Evolutionary conservation across 306 rosid species (phyloP), one percentile per base, ranked within the genome.

Genomic region (Ziziphus jujuba): DNA sequence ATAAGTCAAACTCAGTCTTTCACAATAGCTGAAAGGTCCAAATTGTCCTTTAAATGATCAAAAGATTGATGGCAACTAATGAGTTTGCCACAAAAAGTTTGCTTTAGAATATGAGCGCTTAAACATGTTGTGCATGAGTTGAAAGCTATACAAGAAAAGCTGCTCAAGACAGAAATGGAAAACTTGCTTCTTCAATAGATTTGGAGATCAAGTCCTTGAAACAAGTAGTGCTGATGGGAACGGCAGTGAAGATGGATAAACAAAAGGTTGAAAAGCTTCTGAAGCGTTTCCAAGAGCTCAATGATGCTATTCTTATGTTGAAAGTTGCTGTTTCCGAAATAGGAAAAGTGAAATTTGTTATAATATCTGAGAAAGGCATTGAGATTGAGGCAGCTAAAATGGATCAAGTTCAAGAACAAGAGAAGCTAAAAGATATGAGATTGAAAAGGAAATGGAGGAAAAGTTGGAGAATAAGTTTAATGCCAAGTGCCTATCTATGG

Each of bases 151-250:
- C 79, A 84, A 68, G 79, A 43, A 47, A 86, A 88, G 72, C 78
- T 86, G 33, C 82, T 86, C 45, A 70, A 73, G 53, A 69, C 76
- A 73, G 96, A 88, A 76, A 71, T 79, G 16, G 87, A 89, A n/a
- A n/a, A 66, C 78, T 89, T 52, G 81, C 50, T 50, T 71, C 74
- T 13, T 78, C 82, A n/a, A 80, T 80, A 77, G 85, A 84, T 66
- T 72, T 80, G 5, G 87, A 87, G 81, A 13, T 72, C 17, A 66
- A 85, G 1, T 82, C 86, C 23, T 38, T 81, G 22, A 9, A 48
- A 21, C 67, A 66, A 45, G 79, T 17, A 15, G 79, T 84, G 62
- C 17, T 56, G 34, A 61, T 77, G 84, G 87, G 81, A 74, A 56
- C 21, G 9, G 84, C 59, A 0, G 66, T 72, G 17, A 38, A 31